phyloP scores from a whole-genome alignment of 345 rosid genomes.

The Chamaenerion angustifolium region DNA sequence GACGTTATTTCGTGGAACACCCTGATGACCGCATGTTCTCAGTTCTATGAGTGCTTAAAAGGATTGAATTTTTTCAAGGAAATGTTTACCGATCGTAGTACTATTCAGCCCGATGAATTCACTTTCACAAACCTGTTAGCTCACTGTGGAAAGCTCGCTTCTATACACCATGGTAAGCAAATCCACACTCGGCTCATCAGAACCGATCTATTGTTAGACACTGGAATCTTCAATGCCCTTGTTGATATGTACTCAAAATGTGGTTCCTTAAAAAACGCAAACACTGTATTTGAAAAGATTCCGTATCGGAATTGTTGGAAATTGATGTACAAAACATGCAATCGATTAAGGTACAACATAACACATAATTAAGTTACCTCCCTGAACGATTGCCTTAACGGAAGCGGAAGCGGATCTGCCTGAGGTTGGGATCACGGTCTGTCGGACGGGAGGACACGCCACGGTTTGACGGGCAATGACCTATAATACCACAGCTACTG shows the following conservation, averaged over 20 bases:
- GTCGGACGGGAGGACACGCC: too few species aligned
- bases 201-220: slow-evolving; percentile 21
- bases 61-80: slow-evolving; percentile 28
- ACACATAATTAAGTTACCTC: too few species aligned
- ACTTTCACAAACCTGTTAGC: slow-evolving; percentile 35
- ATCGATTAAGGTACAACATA: too few species aligned
- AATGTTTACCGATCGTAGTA: slow-evolving; percentile 18
- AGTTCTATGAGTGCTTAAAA: slow-evolving; percentile 23
- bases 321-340: too few species aligned
- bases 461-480: too few species aligned
- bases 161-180: slow-evolving; percentile 36
- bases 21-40: slow-evolving; percentile 30
- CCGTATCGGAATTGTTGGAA: slow-evolving; percentile 13
- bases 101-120: slow-evolving; percentile 26
- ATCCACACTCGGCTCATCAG: slow-evolving; percentile 37
- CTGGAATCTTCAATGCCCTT: slow-evolving; percentile 39
- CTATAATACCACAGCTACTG: too few species aligned
- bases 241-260: slow-evolving; percentile 64
- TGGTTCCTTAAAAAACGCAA: slow-evolving; percentile 32
- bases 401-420: too few species aligned
- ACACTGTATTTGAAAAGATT: slow-evolving; percentile 27
- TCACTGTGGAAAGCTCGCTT: slow-evolving; percentile 40
- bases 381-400: too few species aligned
- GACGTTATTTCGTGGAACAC: slow-evolving; percentile 51
- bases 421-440: too few species aligned